Base-by-base conservation (phyloP, 1,139 yeast species). In the Debaryomycetaceae sp. region DNA sequence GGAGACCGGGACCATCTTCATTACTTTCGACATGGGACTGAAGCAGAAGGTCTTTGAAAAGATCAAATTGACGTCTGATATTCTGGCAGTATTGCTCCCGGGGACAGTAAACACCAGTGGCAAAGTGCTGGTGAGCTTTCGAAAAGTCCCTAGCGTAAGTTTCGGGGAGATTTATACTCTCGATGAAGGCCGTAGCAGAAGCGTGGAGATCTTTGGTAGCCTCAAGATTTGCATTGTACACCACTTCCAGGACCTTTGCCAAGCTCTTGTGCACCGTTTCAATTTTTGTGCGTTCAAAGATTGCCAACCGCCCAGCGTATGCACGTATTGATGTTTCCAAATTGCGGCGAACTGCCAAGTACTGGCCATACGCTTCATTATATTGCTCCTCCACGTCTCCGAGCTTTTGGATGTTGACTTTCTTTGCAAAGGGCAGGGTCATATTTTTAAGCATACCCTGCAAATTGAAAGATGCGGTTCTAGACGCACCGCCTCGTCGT, bases 51-150 rank as follows among this genome's bases (percentile, higher is more conserved):
- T 65, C 72, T 31, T 58, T 59, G 40, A 43, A 64, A 15, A 64
- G 39, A 35, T 65, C 62, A 39, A 62, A 65, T 31, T 53, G 55
- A 21, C 48, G 44, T 31, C 51, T 57, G 34, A 65, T 44, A 38
- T 58, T 62, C 33, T 65, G 72, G 33, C 53, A 61, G 30, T 51
- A 45, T 6, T 53, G 36, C 11, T 41, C 43, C 2, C 64, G 49
- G 0, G 69, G 68, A 28, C 58, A 55, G 38, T 57, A 64, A 11
- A 64, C 51, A 2, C 72, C 72, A 2, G 68, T 53, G 27, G 57
- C 47, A 34, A 49, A 60, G 15, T 41, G 37, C 2, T 41, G 41
- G 5, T 60, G 22, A 10, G 55, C 34, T 12, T 38, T 33, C 6
- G 46, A 34, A 24, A 55, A 51, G 27, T 65, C 72, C 7, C 38